Base-by-base conservation (phyloP, 2,329 filamentous ascomycete genomes). In the Xylariaceae sp. region DNA sequence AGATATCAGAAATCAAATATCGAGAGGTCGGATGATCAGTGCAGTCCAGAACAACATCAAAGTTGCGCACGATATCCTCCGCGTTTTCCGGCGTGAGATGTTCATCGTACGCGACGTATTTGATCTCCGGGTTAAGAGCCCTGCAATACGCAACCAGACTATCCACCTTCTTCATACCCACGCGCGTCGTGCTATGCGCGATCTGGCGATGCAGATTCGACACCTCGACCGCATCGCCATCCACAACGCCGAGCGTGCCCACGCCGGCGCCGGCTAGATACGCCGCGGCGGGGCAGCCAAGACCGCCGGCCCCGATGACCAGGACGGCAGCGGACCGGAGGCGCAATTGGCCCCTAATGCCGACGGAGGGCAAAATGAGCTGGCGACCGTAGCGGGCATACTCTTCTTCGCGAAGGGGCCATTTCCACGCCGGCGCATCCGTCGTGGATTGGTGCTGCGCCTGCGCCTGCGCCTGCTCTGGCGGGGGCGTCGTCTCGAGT, bases 181-280 rank as follows among this genome's bases (percentile, higher is more conserved):
- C 84, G 55, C 84, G 83, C 2, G 78, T 76, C 0, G 86, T 89
- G 2, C 82, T 81, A 72, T 99, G 93, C 37, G 92, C 82, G 54
- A 97, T 85, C 75, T 99, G 94, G 0, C 94, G 87, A 76, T 97
- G 94, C 11, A 99, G 80, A 71, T 99, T 99, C 34, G 92, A 96
- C 13, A 82, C 77, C 71, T 97, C 94, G 35, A 99, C 93, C 0
- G 79, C 80, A 74, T 99, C 94, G 2, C 89, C 92, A 71, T 99
- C 94, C 23, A 94, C 84, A 6, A 99, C 77, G 0, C 93, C 92
- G 15, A 99, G 74, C 0, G 81, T 89, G 7, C 92, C 92, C 1
- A 97, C 82, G 0, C 94, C 94, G 1, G 94, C 89, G 18, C 91
- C 93, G 8, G 92, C 90, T 1, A 99, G 83, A 71, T 99, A 99